These are phyloP conservation scores for Xenoacremonium recifei DNA, from an alignment of 2,329 filamentous ascomycete species.

Conservation along the genomic window DNA sequence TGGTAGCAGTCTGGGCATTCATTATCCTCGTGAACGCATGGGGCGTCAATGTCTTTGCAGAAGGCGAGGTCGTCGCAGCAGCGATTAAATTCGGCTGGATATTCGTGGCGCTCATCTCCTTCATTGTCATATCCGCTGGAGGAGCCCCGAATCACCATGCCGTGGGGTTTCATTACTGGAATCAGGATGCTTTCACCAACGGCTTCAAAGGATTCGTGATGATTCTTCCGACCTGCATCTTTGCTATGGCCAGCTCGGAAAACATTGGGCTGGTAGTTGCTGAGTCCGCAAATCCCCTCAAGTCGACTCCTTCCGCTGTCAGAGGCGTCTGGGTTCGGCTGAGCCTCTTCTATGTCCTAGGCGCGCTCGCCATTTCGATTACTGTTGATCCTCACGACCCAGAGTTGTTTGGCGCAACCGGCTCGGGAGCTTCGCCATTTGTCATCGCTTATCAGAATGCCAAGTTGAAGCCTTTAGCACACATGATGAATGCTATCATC, in stretches of 20 bases:
- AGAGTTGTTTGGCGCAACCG: conserved; percentile 39
- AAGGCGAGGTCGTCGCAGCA: conserved; percentile 43
- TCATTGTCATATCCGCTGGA: conserved; percentile 43
- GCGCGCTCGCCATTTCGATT: conserved; percentile 43
- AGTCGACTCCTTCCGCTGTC: conserved; percentile 42
- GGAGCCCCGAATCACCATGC: conserved; percentile 34
- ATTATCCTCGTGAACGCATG: conserved; percentile 38
- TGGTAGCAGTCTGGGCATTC: conserved; percentile 42
- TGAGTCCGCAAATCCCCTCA: conserved; percentile 41
- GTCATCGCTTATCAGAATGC: conserved; percentile 43
- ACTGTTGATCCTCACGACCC: conserved; percentile 38
- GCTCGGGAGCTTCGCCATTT: conserved; percentile 44
- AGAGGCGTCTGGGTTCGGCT: conserved; percentile 45
- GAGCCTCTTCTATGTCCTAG: conserved; percentile 43
- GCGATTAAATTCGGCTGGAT: conserved; percentile 48
- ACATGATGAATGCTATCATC: conserved; percentile 49
- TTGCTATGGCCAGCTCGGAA: conserved; percentile 51
- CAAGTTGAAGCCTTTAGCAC: conserved; percentile 37
- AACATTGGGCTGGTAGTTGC: conserved; percentile 42
- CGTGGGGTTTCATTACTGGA: conserved; percentile 46
- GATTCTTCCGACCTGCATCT: conserved; percentile 47
- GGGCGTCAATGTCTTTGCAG: conserved; percentile 42
- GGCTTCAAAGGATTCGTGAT: conserved; percentile 51
- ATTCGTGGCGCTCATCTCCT: conserved; percentile 41
- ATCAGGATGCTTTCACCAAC: conserved; percentile 38